Base-by-base conservation (phyloP, 2,329 filamentous ascomycete species). In the Cadophora gregata region DNA sequence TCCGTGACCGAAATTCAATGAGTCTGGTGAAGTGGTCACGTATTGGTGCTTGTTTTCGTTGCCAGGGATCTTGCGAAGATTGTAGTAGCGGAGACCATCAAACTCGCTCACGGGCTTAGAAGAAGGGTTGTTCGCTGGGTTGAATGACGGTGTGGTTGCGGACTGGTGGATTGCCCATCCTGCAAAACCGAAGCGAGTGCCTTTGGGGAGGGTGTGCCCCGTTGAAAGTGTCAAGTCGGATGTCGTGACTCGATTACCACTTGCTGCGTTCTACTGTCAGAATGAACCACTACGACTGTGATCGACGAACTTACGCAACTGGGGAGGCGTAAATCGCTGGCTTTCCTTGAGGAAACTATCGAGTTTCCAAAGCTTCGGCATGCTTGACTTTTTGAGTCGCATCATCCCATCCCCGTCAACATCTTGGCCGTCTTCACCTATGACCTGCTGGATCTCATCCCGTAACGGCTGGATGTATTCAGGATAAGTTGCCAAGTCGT, bases 401-500 rank as follows among this genome's bases (percentile, higher is more conserved):
- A 50, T 48, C 4, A 45, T 36, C 2, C 64, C 65, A 2, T 77
- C 71, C 7, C 84, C 81, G 69, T 89, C 86, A 24, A 84, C 79
- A 1, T 86, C 81, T 1, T 88, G 75, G 12, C 82, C 80, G 5
- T 83, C 77, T 38, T 85, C 65, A 8, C 56, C 51, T 12, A 74
- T 64, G 75, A 69, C 70, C 19, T 71, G 45, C 7, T 74, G 29
- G 5, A 76, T 72, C 53, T 75, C 74, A 9, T 75, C 66, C 2
- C 70, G 69, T 0, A 76, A 64, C 21, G 67, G 68, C 38, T 68
- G 56, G 9, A 73, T 67, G 24, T 84, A 79, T 33, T 87, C 81
- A 0, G 84, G 85, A 10, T 78, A 70, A 3, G 82, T 79, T 0
- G 81, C 81, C 3, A 89, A 74, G 64, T 85, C 82, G 71, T 84